Percentiles rank a stretch among this genome's conserved stretches.
These are phyloP conservation scores for Tetrahymena malaccensis DNA, from an alignment of 73 alveolate genomes.

Conservation along the genomic window DNA sequence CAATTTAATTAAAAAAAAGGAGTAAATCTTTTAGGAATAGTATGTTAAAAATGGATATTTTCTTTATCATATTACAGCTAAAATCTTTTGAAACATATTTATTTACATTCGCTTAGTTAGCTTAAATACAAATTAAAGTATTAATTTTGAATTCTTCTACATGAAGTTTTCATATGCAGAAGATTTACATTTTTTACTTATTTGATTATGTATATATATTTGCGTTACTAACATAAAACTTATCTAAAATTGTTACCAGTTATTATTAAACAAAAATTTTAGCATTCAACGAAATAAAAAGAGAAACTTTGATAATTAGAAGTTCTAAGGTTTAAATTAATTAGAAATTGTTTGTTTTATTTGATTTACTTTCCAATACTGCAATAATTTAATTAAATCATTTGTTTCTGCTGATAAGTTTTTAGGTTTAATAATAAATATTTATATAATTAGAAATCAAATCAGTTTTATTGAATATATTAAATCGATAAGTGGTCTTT, in stretches of 20 bases:
- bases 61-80: no score
- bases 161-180: no score
- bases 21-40: no score
- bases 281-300: neutral
- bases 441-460: neutral
- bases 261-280: no score
- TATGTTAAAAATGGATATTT: no score
- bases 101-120: no score
- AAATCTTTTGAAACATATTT: no score
- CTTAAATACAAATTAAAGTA: no score
- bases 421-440: no score
- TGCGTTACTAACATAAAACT: neutral
- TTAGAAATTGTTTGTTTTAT: neutral
- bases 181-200: no score
- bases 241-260: neutral
- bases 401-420: neutral
- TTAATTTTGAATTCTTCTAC: neutral
- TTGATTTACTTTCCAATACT: neutral
- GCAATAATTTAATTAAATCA: neutral
- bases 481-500: neutral
- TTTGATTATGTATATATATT: no score
- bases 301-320: neutral
- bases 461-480: neutral
- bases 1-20: no score
- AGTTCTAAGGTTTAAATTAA: neutral